Percentiles rank a stretch among this genome's conserved stretches.
Conservation (phyloP, 768 basidiomycete genomes). For the Strobilomyces echinocephalus region DNA sequence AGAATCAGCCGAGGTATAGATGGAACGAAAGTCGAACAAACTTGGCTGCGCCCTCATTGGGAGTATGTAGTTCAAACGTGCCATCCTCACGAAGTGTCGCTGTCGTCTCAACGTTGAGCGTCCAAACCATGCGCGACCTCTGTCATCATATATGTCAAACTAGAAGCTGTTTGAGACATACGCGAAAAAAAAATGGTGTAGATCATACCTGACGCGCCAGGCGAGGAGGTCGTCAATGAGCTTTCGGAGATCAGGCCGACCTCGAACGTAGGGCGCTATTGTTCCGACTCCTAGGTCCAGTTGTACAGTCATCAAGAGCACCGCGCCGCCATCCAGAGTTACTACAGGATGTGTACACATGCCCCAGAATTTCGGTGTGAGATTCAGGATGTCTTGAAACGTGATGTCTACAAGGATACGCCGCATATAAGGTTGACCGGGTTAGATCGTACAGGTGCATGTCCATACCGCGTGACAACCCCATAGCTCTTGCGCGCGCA, state of each 20-base stretch:
- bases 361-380: not conserved
- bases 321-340: not conserved
- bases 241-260: conserved; percentile 1
- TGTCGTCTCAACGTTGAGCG: not conserved
- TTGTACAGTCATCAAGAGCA: not conserved
- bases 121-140: not conserved
- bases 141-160: not conserved
- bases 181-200: not conserved
- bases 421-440: not conserved
- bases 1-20: not conserved
- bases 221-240: not conserved
- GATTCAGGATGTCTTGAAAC: not conserved
- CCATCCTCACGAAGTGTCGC: not conserved
- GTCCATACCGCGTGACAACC: not conserved
- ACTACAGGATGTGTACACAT: not conserved
- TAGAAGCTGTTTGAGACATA: not conserved
- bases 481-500: conserved; percentile 1
- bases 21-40: not conserved
- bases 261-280: not conserved
- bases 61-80: not conserved
- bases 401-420: not conserved
- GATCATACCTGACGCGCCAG: not conserved
- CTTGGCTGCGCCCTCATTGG: not conserved
- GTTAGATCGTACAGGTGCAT: not conserved
- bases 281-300: not conserved